Percentiles rank a stretch among this genome's conserved stretches.
Conservation (phyloP, 371 early-diverging fungal species). For the Rhizopus microsporus region DNA sequence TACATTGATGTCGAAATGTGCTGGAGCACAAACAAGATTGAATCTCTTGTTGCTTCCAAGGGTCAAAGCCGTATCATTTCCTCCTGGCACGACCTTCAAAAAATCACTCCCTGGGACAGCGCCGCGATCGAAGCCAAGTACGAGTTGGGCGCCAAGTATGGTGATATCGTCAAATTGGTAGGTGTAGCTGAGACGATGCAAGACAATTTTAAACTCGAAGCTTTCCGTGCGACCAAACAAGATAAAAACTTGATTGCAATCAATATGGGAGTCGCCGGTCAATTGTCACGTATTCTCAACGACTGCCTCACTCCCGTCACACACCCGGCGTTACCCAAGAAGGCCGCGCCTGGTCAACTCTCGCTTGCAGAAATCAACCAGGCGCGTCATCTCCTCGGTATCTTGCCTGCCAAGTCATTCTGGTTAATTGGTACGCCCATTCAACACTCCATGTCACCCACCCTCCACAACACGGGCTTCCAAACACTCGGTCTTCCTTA, state of each 20-base stretch:
- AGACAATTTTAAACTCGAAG: constrained; percentile 80
- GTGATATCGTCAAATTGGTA: constrained; percentile 92
- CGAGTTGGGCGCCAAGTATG: constrained; percentile 50
- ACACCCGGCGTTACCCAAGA: constrained; percentile 74
- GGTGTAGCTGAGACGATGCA: constrained; percentile 72
- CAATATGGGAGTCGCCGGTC: constrained; percentile 92
- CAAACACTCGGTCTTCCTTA: constrained; percentile 82
- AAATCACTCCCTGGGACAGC: constrained; percentile 65
- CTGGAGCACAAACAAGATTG: constrained; percentile 41
- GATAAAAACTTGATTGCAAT: constrained; percentile 84
- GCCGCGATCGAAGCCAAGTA: constrained; percentile 62
- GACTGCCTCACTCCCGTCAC: constrained; percentile 91
- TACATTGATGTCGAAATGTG: constrained; percentile 91
- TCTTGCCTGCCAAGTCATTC: constrained; percentile 68
- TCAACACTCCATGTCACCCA: constrained; percentile 85
- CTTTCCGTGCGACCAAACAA: constrained; percentile 51
- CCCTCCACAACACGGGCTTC: constrained; percentile 93
- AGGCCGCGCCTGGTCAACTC: constrained; percentile 96
- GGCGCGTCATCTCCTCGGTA: constrained; percentile 71
- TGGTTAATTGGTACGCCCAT: constrained; percentile 95
- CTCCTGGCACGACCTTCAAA: constrained; percentile 87
- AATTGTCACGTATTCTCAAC: constrained; percentile 87
- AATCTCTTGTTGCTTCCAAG: constrained; percentile 50
- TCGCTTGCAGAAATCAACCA: constrained; percentile 80
- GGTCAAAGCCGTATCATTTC: constrained; percentile 76